phyloP scores from a whole-genome alignment of 768 basidiomycete genomes.

The Paxillus involutus region DNA sequence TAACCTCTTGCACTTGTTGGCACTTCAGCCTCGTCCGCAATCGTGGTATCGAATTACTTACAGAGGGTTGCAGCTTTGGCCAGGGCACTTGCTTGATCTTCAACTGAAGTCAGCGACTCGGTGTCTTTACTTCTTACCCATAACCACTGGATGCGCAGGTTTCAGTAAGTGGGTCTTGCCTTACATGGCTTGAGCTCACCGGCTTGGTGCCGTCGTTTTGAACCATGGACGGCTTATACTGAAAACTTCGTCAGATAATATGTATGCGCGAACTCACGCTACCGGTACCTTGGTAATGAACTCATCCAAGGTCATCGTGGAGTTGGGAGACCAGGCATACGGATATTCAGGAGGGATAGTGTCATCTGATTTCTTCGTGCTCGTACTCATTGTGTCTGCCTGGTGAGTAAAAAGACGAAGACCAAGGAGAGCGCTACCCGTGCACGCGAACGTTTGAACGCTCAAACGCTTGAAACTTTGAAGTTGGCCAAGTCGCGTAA shows the following conservation, averaged over 20 bases:
- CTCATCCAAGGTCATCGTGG: constrained; percentile 44
- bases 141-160: constrained; percentile 53
- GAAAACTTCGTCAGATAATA: neutral
- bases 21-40: neutral
- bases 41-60: constrained; percentile 25
- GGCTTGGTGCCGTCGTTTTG: constrained; percentile 76
- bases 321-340: constrained; percentile 52
- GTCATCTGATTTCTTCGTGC: constrained; percentile 37
- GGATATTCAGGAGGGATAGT: constrained; percentile 38
- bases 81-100: constrained; percentile 31
- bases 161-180: neutral
- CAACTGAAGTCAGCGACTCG: neutral
- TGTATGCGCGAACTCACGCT: constrained; percentile 2
- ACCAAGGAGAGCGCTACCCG: too few relatives aligned
- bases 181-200: constrained; percentile 38
- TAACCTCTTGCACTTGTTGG: constrained; percentile 53
- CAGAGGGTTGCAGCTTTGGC: constrained; percentile 46
- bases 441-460: neutral
- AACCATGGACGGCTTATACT: constrained; percentile 80
- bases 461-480: neutral
- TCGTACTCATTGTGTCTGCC: constrained; percentile 9
- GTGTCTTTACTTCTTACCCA: constrained; percentile 44
- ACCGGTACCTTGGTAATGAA: constrained; percentile 53
- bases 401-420: neutral
- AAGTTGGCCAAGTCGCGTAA: too few relatives aligned